Conservation (phyloP, 2,329 filamentous ascomycete genomes). For the Kalaharituber pfeilii region DNA sequence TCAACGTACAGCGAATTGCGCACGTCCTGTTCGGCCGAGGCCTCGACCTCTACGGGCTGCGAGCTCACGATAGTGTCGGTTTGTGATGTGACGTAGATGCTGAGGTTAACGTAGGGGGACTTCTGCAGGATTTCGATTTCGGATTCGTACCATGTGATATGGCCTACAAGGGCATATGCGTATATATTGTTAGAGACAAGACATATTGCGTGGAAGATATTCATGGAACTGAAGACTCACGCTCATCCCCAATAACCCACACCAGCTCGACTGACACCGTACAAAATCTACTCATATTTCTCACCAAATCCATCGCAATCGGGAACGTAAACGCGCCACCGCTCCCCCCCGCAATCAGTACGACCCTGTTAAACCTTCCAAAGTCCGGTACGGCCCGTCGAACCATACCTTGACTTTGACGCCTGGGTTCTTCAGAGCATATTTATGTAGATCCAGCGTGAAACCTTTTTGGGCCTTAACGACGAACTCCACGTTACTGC, state of each 20-base stretch:
- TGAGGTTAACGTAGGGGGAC: conserved; percentile 22
- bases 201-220: background rate
- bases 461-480: conserved; percentile 43
- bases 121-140: conserved; percentile 23
- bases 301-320: conserved; percentile 32
- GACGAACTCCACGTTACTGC: conserved; percentile 38
- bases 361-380: conserved; percentile 36
- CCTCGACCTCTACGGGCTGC: conserved; percentile 6
- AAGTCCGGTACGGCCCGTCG: conserved; percentile 42
- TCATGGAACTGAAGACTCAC: conserved; percentile 24
- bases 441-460: conserved; percentile 38
- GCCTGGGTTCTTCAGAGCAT: conserved; percentile 36
- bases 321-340: conserved; percentile 43
- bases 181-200: conserved; percentile 3
- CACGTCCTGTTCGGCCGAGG: conserved; percentile 9
- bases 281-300: conserved; percentile 28
- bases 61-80: conserved; percentile 16
- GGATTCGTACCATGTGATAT: conserved; percentile 21
- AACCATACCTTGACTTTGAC: conserved; percentile 35
- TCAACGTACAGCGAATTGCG: conserved; percentile 13
- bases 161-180: conserved; percentile 13
- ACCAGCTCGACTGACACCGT: conserved; percentile 32
- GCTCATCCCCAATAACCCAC: conserved; percentile 34
- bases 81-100: conserved; percentile 23
- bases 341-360: conserved; percentile 44